Conservation (phyloP, 768 basidiomycete genomes). For the Tulasnella calospora region DNA sequence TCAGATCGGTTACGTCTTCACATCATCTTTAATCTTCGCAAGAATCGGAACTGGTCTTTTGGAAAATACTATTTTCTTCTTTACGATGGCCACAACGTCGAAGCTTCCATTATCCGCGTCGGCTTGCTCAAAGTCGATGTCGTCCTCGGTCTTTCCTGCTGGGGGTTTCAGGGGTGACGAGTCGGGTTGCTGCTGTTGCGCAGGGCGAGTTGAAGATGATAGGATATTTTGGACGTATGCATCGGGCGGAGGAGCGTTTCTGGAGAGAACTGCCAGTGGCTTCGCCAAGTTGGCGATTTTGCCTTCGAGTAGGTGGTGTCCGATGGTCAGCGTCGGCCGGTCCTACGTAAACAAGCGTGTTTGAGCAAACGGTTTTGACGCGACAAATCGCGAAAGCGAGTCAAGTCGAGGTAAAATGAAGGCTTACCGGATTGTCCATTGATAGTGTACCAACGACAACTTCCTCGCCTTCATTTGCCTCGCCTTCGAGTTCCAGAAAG, state of each 20-base stretch:
- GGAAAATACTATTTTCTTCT: conserved; percentile 75
- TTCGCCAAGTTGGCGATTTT: conserved; percentile 70
- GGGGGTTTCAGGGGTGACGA: conserved; percentile 6
- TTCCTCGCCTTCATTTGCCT: conserved; percentile 47
- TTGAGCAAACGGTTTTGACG: too few species aligned
- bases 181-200: not conserved
- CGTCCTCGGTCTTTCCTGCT: conserved; percentile 19
- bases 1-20: not conserved
- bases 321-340: conserved; percentile 74
- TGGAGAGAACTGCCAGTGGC: conserved; percentile 68
- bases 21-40: not conserved
- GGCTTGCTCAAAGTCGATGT: conserved; percentile 23
- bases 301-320: conserved; percentile 88
- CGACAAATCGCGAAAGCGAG: too few species aligned
- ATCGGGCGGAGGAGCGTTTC: conserved; percentile 27
- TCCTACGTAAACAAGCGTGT: conserved; percentile 42
- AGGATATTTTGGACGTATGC: not conserved
- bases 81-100: conserved; percentile 66
- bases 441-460: conserved; percentile 73
- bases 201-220: conserved; percentile 2
- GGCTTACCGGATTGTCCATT: conserved; percentile 44
- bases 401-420: too few species aligned
- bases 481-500: conserved; percentile 61
- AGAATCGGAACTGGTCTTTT: conserved; percentile 73
- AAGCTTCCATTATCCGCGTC: conserved; percentile 39